Conservation (phyloP, 257 asterid genomes). For the Solanum acaule region DNA sequence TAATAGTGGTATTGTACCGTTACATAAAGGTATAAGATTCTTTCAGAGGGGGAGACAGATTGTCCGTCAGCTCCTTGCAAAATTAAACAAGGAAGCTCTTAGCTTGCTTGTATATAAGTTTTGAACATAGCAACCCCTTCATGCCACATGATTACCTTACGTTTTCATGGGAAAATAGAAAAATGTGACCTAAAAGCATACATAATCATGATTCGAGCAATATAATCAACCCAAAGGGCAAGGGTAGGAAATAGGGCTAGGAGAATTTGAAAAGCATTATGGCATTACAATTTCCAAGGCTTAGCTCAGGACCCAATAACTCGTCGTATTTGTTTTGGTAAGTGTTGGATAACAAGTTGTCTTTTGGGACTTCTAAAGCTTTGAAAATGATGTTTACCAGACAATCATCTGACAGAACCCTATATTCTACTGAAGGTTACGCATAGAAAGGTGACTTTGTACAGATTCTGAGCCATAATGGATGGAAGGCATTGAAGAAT, state of each 20-base stretch:
- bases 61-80: background rate
- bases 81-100: background rate
- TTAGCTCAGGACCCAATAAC: no score
- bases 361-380: background rate
- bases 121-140: background rate
- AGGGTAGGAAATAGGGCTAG: background rate
- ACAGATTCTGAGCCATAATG: background rate
- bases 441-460: background rate
- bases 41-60: background rate
- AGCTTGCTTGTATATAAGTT: background rate
- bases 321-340: background rate
- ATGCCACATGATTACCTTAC: background rate
- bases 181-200: background rate
- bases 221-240: background rate
- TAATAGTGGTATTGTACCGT: background rate
- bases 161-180: background rate
- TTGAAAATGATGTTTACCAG: background rate
- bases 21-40: background rate
- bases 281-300: no score
- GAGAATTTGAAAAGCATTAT: no score
- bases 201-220: background rate
- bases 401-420: background rate
- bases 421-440: background rate
- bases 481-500: background rate
- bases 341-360: background rate